phyloP scores from a whole-genome alignment of 306 rosid genomes.

The Cicer arietinum region DNA sequence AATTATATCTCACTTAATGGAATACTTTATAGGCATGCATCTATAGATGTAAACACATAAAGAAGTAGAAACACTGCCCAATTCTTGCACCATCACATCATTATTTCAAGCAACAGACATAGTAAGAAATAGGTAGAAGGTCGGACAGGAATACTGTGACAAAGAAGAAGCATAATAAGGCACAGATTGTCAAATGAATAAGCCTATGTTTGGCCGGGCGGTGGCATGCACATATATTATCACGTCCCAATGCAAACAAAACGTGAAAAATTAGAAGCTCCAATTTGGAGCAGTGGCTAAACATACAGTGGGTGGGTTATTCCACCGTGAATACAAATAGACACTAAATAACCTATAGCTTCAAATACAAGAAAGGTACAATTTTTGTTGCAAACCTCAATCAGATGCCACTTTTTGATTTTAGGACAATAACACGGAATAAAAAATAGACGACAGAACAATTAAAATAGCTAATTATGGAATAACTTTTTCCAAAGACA shows the following conservation, averaged over 20 bases:
- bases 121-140: background rate
- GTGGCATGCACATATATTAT: too few species aligned
- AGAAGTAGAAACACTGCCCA: conserved; percentile 16
- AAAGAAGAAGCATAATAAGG: conserved; percentile 25
- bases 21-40: conserved; percentile 28
- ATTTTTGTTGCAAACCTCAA: conserved; percentile 11
- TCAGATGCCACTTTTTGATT: conserved; percentile 15
- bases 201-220: too few species aligned
- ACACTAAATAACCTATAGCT: background rate
- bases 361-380: background rate
- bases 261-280: too few species aligned
- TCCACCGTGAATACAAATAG: too few species aligned
- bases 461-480: background rate
- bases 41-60: conserved; percentile 13
- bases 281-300: too few species aligned
- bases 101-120: conserved; percentile 15
- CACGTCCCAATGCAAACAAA: too few species aligned
- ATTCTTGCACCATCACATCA: conserved; percentile 20
- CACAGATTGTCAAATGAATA: background rate
- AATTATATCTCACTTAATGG: conserved; percentile 24
- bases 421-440: background rate
- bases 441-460: background rate
- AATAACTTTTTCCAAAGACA: background rate
- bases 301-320: too few species aligned
- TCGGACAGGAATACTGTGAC: background rate